A percentile compares a stretch with the other conserved stretches of the same genome.
Conservation (phyloP, 2,329 filamentous ascomycete species). For the Xylaria sp. region DNA sequence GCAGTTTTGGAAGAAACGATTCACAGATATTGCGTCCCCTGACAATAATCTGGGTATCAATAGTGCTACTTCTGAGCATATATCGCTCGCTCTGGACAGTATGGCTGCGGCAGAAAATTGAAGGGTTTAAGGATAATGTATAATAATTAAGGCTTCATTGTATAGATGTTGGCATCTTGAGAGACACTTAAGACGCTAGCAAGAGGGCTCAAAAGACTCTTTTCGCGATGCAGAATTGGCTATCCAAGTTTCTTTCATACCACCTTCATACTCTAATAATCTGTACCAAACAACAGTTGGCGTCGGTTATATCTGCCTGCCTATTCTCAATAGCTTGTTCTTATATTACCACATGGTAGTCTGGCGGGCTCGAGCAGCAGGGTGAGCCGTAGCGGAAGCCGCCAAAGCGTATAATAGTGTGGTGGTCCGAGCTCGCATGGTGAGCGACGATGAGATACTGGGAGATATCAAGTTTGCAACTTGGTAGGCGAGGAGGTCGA, state of each 20-base stretch:
- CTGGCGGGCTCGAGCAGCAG: constrained; percentile 10
- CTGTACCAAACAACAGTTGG: no score
- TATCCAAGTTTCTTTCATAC: no score
- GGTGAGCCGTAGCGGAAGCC: constrained; percentile 14
- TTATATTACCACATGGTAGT: not conserved
- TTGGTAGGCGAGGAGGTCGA: not conserved
- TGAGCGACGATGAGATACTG: no score
- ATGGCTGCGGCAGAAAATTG: not conserved
- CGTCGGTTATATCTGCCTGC: no score
- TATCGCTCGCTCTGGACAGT: not conserved
- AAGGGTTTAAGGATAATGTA: not conserved
- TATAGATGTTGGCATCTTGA: not conserved
- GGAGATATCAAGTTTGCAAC: not conserved
- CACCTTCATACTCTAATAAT: no score
- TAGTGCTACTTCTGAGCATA: not conserved
- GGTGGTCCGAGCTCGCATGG: no score
- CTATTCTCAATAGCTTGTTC: no score
- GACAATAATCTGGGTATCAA: not conserved
- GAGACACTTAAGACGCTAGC: not conserved
- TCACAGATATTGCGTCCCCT: not conserved
- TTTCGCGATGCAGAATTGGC: no score
- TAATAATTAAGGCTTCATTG: not conserved
- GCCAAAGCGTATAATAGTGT: constrained; percentile 3
- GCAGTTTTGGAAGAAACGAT: not conserved
- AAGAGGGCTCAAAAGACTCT: not conserved